Evolutionary conservation across 139 green algal genomes (phyloP), one percentile per base, ranked within the genome.

Genomic region (Haematococcus lacustris): DNA sequence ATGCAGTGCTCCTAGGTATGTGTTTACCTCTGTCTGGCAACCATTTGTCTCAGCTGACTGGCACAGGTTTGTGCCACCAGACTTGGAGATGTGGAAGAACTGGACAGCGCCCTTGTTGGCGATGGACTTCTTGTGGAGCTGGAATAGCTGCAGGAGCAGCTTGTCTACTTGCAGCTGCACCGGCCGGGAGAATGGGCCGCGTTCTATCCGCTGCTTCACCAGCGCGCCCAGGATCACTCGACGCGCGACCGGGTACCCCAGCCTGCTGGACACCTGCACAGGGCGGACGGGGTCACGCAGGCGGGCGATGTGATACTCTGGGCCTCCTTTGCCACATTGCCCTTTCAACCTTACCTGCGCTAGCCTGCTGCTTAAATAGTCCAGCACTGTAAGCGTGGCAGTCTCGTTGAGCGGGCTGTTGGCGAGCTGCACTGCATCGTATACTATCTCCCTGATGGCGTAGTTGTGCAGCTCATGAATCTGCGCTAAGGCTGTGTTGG

Each of bases 21-120:
- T n/a, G n/a, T n/a, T n/a, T n/a, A 69, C 63, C 63, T 78, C 64
- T 2, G 66, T 68, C 2, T 57, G 34, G 66, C 78, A 83, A 60
- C 73, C 73, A 66, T 83, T 83, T 57, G 66, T 37, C 41, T 77
- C 40, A 2, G 74, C 78, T 17, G 47, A 3, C 70, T 71, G 59
- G 78, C 77, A 82, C 60, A 82, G 59, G 68, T 78, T 82, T 38
- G 77, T 83, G 9, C 78, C 78, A n/a, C 78, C 78, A 0, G 78
- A 83, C 43, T 83, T 83, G 73, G 51, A 72, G 51, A 83, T 71
- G 35, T 83, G 78, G 66, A 83, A 78, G 70, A 83, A 83, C 61
- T 83, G 78, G 17, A 83, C 69, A 0, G 71, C 71, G 6, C 66
- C 76, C 1, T 71, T 70, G 26, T 35, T 21, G 3, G 72, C 78